These are phyloP conservation scores for Wickerhamomyces sydowiorum DNA, from an alignment of 805 yeast species.

Conservation along the genomic window DNA sequence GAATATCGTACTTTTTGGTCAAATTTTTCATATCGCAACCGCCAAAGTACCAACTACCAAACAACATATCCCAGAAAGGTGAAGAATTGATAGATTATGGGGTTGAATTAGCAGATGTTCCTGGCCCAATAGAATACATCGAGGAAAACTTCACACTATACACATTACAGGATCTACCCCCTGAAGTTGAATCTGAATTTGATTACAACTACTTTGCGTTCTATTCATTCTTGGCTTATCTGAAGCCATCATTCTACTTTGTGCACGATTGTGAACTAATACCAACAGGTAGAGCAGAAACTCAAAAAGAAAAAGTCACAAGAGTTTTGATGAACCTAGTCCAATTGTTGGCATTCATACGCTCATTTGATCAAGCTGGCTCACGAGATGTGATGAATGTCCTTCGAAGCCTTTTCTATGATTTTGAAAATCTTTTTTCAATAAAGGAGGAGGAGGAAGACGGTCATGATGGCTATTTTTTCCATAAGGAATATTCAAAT, in stretches of 20 bases:
- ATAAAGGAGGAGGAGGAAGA: neutral
- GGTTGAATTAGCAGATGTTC: neutral
- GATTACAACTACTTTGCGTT: conserved; percentile 8
- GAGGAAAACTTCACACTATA: conserved; percentile 6
- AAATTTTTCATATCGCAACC: conserved; percentile 11
- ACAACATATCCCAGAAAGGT: neutral
- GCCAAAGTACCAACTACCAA: conserved; percentile 2
- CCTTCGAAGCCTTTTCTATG: conserved; percentile 3
- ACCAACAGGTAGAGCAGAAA: conserved; percentile 3
- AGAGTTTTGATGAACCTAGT: conserved; percentile 13
- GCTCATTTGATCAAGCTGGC: conserved; percentile 6
- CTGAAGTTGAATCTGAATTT: conserved; percentile 11
- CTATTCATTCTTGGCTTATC: conserved; percentile 9
- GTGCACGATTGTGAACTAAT: conserved; percentile 11
- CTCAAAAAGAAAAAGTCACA: conserved; percentile 7
- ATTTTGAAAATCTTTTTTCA: conserved; percentile 4
- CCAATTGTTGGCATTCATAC: conserved; percentile 10
- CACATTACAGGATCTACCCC: conserved; percentile 9
- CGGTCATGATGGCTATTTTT: neutral
- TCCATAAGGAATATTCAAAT: conserved; percentile 8
- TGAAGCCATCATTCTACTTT: conserved; percentile 15
- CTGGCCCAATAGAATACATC: neutral
- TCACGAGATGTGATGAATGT: too few relatives aligned
- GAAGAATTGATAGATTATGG: conserved; percentile 5
- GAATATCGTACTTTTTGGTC: conserved; percentile 9